phyloP scores from a whole-genome alignment of 306 rosid species.

The Ormosia semicastrata region DNA sequence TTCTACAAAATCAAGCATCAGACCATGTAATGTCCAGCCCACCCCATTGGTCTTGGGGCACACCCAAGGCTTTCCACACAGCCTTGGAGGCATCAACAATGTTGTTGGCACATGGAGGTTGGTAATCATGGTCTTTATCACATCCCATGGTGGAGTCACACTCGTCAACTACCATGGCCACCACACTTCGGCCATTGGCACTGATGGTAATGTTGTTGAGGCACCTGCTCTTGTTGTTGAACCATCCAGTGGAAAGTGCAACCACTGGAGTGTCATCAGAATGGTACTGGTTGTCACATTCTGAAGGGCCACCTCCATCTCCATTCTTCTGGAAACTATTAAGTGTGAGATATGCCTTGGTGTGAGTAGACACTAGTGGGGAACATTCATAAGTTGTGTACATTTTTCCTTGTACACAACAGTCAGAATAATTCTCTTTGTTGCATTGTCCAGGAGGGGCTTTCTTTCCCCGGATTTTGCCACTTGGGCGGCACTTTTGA shows the following conservation, averaged over 20 bases:
- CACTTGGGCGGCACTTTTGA: conserved; percentile 27
- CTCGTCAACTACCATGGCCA: conserved; percentile 37
- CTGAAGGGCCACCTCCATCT: too few relatives aligned
- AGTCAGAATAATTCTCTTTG: neutral
- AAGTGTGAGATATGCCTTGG: too few relatives aligned
- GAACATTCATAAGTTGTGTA: too few relatives aligned
- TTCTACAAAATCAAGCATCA: neutral
- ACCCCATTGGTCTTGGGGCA: neutral
- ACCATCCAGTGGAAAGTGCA: conserved; percentile 46
- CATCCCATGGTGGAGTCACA: conserved; percentile 44
- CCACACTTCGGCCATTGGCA: conserved; percentile 31
- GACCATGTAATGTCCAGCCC: neutral
- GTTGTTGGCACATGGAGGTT: conserved; percentile 31
- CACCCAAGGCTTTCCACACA: neutral
- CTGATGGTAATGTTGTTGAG: conserved; percentile 6
- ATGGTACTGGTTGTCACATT: conserved; percentile 6
- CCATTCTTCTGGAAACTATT: too few relatives aligned
- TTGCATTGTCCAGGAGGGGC: too few relatives aligned
- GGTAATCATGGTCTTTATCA: conserved; percentile 29
- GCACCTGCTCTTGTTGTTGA: neutral
- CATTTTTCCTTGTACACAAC: too few relatives aligned
- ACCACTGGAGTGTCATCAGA: neutral
- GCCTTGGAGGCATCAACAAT: neutral
- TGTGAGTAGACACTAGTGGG: too few relatives aligned
- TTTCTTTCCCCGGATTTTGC: neutral